These are phyloP conservation scores for Phytophthora niederhauseri DNA, from an alignment of 352 stramenopile genomes.

Conservation along the genomic window DNA sequence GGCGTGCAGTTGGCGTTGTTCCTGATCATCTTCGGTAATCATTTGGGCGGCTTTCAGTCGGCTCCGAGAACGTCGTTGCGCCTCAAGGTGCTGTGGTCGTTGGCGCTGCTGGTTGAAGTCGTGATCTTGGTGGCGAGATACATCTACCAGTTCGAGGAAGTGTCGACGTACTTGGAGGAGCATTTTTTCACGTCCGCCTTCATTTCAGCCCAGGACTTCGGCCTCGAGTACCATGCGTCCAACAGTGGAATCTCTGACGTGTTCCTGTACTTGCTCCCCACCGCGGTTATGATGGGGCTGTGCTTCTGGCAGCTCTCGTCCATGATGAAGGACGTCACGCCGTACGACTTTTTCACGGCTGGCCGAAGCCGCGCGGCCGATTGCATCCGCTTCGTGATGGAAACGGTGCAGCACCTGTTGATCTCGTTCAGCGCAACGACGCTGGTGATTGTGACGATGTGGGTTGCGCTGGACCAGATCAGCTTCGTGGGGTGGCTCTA, in stretches of 20 bases:
- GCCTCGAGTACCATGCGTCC: conserved; percentile 68
- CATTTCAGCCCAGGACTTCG: conserved; percentile 75
- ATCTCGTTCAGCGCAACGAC: conserved; percentile 76
- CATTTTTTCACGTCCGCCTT: conserved; percentile 77
- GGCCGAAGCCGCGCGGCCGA: conserved; percentile 61
- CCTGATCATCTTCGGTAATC: conserved; percentile 68
- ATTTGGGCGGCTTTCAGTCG: conserved; percentile 69
- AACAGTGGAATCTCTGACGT: conserved; percentile 67
- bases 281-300: conserved; percentile 67
- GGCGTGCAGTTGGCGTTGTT: conserved; percentile 64
- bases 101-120: conserved; percentile 77
- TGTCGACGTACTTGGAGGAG: conserved; percentile 66
- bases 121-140: conserved; percentile 75
- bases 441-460: conserved; percentile 76
- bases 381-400: conserved; percentile 55
- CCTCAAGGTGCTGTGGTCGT: conserved; percentile 76
- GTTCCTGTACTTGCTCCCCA: conserved; percentile 84
- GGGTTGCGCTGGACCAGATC: conserved; percentile 61
- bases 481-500: conserved; percentile 73
- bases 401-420: conserved; percentile 64
- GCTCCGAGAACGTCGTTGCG: conserved; percentile 72
- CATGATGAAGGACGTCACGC: conserved; percentile 66
- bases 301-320: conserved; percentile 86
- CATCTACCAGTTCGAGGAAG: conserved; percentile 80
- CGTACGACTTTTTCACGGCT: conserved; percentile 69